Evolutionary conservation across 192 early-diverging fungal species (phyloP).

Genomic region (Backusella circina): DNA sequence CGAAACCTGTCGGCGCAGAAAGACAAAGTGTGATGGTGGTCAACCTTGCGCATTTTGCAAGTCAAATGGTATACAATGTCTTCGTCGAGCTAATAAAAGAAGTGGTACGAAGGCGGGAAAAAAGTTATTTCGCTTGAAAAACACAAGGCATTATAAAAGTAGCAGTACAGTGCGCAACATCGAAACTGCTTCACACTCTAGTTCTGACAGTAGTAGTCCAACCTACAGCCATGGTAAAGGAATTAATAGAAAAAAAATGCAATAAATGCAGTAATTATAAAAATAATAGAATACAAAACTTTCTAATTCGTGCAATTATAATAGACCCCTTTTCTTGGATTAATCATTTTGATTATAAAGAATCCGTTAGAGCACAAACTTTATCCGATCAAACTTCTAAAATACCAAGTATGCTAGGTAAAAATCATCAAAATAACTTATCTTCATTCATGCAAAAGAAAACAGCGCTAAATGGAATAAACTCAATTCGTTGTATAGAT

Average conservation of each 20-base stretch:
- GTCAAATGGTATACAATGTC: conserved; percentile 23
- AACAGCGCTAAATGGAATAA: not conserved
- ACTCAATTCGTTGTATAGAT: not conserved
- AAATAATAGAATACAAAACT: not conserved
- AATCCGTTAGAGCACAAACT: not conserved
- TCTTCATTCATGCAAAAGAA: not conserved
- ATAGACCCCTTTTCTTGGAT: not conserved
- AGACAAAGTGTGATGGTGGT: conserved; percentile 36
- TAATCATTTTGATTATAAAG: not conserved
- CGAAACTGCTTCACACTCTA: not conserved
- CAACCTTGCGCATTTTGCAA: conserved; percentile 33
- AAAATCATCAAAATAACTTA: not conserved
- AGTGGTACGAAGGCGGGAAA: not conserved
- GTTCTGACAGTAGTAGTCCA: not conserved
- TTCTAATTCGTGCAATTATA: not conserved
- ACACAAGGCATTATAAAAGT: not conserved
- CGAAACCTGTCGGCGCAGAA: conserved; percentile 35
- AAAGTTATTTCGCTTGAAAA: not conserved
- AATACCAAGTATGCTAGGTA: conserved; percentile 3
- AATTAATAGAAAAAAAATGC: not conserved
- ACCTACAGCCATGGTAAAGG: not conserved
- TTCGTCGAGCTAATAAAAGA: conserved; percentile 1
- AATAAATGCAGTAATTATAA: not conserved
- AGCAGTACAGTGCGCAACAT: not conserved
- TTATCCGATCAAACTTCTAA: not conserved